Conservation (phyloP, 2,329 filamentous ascomycete genomes). For the Neonectria magnoliae region DNA sequence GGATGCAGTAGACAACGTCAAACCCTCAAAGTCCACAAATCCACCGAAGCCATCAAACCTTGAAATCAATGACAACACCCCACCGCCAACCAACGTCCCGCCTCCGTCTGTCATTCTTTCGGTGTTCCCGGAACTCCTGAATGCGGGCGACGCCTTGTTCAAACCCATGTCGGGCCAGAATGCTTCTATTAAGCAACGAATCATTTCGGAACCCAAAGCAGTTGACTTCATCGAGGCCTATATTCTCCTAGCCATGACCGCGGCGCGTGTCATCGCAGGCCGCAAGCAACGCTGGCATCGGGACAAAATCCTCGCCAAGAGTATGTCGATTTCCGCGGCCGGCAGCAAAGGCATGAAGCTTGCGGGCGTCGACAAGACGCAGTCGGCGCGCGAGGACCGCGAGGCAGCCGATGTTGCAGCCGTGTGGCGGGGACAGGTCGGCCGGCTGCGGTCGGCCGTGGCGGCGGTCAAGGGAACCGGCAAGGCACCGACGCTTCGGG, state of each 20-base stretch:
- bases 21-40: constrained; percentile 34
- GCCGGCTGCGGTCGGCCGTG: constrained; percentile 78
- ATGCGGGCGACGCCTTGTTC: constrained; percentile 73
- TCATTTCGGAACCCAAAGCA: constrained; percentile 71
- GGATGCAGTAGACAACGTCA: constrained; percentile 53
- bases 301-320: constrained; percentile 83
- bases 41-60: background rate
- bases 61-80: constrained; percentile 44
- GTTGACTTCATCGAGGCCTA: constrained; percentile 72
- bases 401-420: constrained; percentile 82
- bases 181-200: constrained; percentile 67
- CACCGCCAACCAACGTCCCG: constrained; percentile 85
- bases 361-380: constrained; percentile 82
- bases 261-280: constrained; percentile 84
- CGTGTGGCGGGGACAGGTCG: constrained; percentile 80
- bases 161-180: constrained; percentile 69
- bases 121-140: constrained; percentile 77
- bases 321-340: constrained; percentile 85
- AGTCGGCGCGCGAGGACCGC: constrained; percentile 83
- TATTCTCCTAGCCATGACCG: constrained; percentile 71
- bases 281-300: constrained; percentile 91
- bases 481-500: constrained; percentile 55
- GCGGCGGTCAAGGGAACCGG: constrained; percentile 71
- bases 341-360: constrained; percentile 92
- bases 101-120: constrained; percentile 86